Percentiles rank a stretch among this genome's conserved stretches.
phyloP scores from a whole-genome alignment of 1,284 basidiomycete genomes.

The Clitocybe nebularis region DNA sequence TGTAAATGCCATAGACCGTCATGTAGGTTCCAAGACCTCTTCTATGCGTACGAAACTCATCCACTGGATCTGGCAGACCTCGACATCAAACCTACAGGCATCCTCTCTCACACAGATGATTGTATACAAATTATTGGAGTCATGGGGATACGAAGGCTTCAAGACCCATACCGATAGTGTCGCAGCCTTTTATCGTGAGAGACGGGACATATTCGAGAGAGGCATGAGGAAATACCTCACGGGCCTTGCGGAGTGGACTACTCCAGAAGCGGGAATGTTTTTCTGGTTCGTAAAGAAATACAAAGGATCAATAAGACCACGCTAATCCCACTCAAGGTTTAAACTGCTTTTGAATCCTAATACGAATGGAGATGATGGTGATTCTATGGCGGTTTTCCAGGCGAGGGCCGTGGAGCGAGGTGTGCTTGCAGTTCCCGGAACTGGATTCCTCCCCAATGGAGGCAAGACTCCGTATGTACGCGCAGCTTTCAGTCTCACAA shows the following conservation, averaged over 20 bases:
- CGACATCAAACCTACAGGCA: constrained; percentile 71
- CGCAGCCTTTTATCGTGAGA: constrained; percentile 71
- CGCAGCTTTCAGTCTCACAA: constrained; percentile 42
- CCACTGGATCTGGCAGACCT: constrained; percentile 54
- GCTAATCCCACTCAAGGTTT: constrained; percentile 41
- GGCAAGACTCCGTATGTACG: constrained; percentile 25
- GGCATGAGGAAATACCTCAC: constrained; percentile 68
- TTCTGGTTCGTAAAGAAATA: constrained; percentile 56
- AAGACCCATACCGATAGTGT: constrained; percentile 65
- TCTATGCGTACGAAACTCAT: no score
- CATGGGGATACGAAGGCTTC: constrained; percentile 78
- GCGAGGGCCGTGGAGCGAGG: constrained; percentile 22
- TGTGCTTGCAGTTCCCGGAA: constrained; percentile 27
- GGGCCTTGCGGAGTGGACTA: constrained; percentile 75
- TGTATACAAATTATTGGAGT: constrained; percentile 57
- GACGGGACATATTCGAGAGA: constrained; percentile 73
- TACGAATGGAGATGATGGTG: constrained; percentile 44
- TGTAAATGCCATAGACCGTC: constrained; percentile 70
- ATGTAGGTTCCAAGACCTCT: no score
- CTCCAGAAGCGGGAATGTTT: constrained; percentile 87
- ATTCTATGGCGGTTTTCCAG: constrained; percentile 44
- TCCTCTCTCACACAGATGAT: constrained; percentile 75
- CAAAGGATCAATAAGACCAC: constrained; percentile 1
- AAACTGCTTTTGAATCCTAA: constrained; percentile 48
- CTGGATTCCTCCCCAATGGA: constrained; percentile 22